Percentiles rank a stretch among this genome's conserved stretches.
Evolutionary conservation across 805 yeast genomes (phyloP).

Genomic region (Candida ascalaphidarum): DNA sequence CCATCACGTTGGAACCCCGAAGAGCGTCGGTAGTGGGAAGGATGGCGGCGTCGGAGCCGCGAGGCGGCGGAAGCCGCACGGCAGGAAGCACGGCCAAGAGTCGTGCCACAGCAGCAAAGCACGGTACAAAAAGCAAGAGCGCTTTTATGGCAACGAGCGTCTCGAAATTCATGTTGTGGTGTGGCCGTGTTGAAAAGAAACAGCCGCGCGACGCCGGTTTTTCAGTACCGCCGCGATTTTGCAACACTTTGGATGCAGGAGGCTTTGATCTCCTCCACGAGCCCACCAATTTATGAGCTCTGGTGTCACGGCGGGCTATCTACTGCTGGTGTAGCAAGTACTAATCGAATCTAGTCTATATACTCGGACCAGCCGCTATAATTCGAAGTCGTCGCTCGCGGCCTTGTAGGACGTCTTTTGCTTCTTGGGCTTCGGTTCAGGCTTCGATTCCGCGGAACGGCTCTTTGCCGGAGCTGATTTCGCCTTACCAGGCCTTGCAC

Average conservation of each 20-base stretch:
- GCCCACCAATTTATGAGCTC: no score
- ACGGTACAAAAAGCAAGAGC: constrained; percentile 11
- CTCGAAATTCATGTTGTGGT: constrained; percentile 13
- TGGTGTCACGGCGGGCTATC: no score
- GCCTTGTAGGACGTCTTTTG: constrained; percentile 3
- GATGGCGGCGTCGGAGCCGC: not conserved
- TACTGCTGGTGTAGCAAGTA: no score
- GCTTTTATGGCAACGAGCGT: constrained; percentile 7
- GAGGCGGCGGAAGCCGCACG: constrained; percentile 1
- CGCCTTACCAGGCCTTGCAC: not conserved
- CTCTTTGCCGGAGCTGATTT: not conserved
- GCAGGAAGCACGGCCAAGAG: constrained; percentile 16
- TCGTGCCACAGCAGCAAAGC: constrained; percentile 12
- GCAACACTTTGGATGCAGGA: no score
- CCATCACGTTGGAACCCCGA: constrained; percentile 34
- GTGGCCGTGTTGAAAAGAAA: not conserved
- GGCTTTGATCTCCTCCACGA: no score
- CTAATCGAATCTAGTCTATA: not conserved
- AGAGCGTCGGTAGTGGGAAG: not conserved
- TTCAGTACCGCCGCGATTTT: no score
- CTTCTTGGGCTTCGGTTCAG: constrained; percentile 1
- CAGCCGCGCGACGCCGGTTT: not conserved
- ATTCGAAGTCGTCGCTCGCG: constrained; percentile 8
- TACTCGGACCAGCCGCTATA: constrained; percentile 2
- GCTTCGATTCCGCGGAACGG: constrained; percentile 1